Percentiles rank a stretch among this genome's conserved stretches.
Conservation (phyloP, 805 yeast species). For the Cyberlindnera americana region DNA sequence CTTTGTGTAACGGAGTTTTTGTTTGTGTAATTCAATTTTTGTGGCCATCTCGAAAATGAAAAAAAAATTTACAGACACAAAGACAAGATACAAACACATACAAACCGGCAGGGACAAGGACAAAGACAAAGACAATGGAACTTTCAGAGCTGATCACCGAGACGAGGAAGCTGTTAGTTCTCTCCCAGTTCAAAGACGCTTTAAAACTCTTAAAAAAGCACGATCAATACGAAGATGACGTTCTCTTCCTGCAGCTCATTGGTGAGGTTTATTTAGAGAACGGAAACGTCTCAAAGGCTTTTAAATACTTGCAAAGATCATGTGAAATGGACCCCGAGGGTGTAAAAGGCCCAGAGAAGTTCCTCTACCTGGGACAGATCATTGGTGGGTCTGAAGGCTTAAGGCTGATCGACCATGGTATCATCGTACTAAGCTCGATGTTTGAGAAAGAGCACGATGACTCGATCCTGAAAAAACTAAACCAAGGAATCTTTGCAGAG, state of each 20-base stretch:
- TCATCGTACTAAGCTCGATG: constrained; percentile 45
- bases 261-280: constrained; percentile 81
- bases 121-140: neutral
- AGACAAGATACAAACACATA: neutral
- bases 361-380: constrained; percentile 86
- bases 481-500: constrained; percentile 76
- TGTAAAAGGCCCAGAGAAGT: constrained; percentile 68
- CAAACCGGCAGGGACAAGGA: neutral
- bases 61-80: constrained; percentile 1
- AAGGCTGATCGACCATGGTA: constrained; percentile 56
- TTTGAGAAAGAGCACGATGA: constrained; percentile 29
- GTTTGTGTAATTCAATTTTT: too few species aligned
- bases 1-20: too few species aligned
- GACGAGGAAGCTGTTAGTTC: constrained; percentile 14
- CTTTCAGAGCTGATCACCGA: constrained; percentile 7
- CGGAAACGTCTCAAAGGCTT: constrained; percentile 78
- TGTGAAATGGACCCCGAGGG: constrained; percentile 72
- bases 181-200: constrained; percentile 29
- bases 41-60: neutral
- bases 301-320: constrained; percentile 52
- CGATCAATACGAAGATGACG: constrained; percentile 34
- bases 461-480: constrained; percentile 53
- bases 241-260: constrained; percentile 48
- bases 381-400: constrained; percentile 80
- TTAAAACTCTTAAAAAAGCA: constrained; percentile 33